Evolutionary conservation across 257 asterid genomes (phyloP).

Genomic region (Nicotiana attenuata): DNA sequence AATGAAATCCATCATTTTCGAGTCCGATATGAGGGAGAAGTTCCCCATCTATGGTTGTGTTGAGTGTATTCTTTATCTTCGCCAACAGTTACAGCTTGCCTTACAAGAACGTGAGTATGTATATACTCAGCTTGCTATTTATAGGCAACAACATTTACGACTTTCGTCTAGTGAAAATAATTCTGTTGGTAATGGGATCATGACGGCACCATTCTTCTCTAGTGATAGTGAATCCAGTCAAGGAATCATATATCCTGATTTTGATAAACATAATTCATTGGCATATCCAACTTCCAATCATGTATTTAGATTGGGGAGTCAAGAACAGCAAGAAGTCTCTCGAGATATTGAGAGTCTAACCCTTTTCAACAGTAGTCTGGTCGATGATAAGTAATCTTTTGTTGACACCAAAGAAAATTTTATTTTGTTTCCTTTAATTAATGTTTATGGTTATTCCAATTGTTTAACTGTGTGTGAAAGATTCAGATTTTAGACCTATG

Average conservation of each 20-base stretch:
- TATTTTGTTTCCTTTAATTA: neutral
- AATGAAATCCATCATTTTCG: slow-evolving; percentile 59
- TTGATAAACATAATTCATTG: neutral
- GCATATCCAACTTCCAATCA: neutral
- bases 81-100: slow-evolving; percentile 14
- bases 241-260: neutral
- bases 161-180: neutral
- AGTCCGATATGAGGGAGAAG: slow-evolving; percentile 47
- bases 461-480: neutral
- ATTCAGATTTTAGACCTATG: neutral
- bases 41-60: slow-evolving; percentile 54
- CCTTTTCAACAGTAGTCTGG: neutral
- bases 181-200: neutral
- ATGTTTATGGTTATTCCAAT: neutral
- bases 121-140: slow-evolving; percentile 16
- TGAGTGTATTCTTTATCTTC: slow-evolving; percentile 29
- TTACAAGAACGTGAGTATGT: slow-evolving; percentile 29
- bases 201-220: neutral
- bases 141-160: slow-evolving; percentile 17
- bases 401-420: too few species aligned
- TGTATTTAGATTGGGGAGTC: neutral
- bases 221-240: neutral
- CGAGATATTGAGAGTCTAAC: neutral
- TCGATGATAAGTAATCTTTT: neutral
- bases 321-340: neutral